phyloP scores from a whole-genome alignment of 257 asterid species.

The Rubia yunnanensis region DNA sequence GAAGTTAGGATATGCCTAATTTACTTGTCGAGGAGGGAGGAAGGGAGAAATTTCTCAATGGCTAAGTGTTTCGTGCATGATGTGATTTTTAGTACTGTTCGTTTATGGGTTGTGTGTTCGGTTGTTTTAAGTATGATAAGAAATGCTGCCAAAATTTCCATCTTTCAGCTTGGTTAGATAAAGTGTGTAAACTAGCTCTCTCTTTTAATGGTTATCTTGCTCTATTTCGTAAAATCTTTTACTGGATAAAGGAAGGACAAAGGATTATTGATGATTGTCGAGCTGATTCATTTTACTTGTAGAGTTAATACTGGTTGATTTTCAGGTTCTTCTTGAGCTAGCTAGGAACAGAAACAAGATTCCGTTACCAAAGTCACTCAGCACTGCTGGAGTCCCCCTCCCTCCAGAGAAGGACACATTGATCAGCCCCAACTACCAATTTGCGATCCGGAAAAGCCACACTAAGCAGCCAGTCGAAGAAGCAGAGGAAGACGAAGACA shows the following conservation, averaged over 20 bases:
- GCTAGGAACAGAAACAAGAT: slow-evolving; percentile 76
- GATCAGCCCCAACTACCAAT: slow-evolving; percentile 84
- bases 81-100: neutral
- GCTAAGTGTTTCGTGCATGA: neutral
- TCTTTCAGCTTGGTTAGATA: neutral
- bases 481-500: slow-evolving; percentile 73
- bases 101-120: neutral
- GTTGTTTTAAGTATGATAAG: neutral
- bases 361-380: slow-evolving; percentile 59
- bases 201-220: neutral
- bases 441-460: slow-evolving; percentile 50
- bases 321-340: slow-evolving; percentile 70
- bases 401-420: slow-evolving; percentile 80
- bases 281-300: neutral
- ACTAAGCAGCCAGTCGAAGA: slow-evolving; percentile 47
- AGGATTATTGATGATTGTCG: neutral
- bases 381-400: slow-evolving; percentile 52
- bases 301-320: neutral
- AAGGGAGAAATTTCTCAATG: neutral
- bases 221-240: neutral
- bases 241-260: neutral
- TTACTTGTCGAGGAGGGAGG: neutral
- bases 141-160: neutral
- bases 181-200: neutral
- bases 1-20: neutral